Conservation (phyloP, 2,329 filamentous ascomycete genomes). For the Talaromyces rugulosus region DNA sequence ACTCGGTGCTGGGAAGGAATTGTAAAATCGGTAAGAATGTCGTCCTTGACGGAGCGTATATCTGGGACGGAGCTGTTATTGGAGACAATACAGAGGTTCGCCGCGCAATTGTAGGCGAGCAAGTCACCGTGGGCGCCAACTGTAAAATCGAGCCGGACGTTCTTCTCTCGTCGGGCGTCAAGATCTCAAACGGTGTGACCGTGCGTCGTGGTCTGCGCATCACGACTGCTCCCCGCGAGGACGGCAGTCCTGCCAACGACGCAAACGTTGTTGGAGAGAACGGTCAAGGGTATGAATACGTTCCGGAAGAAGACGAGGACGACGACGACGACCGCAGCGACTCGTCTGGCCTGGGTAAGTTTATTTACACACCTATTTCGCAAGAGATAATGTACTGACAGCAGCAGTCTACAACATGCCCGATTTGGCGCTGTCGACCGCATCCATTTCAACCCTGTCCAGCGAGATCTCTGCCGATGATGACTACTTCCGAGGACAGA, state of each 20-base stretch:
- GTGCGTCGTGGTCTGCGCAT: constrained; percentile 39
- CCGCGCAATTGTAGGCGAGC: constrained; percentile 71
- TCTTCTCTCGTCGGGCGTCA: constrained; percentile 74
- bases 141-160: constrained; percentile 68
- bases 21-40: constrained; percentile 87
- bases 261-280: constrained; percentile 52
- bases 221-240: constrained; percentile 42
- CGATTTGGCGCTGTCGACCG: constrained; percentile 41
- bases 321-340: constrained; percentile 63
- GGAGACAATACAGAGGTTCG: constrained; percentile 68
- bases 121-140: constrained; percentile 65
- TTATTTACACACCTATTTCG: neutral
- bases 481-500: constrained; percentile 45
- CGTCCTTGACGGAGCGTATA: constrained; percentile 70
- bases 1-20: constrained; percentile 76
- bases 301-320: constrained; percentile 63
- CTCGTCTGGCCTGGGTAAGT: constrained; percentile 41
- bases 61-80: constrained; percentile 82
- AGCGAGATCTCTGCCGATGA: constrained; percentile 47
- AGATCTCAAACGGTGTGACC: constrained; percentile 59
- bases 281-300: constrained; percentile 61
- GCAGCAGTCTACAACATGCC: constrained; percentile 48
- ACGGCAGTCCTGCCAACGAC: constrained; percentile 44
- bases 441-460: constrained; percentile 62
- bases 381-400: neutral